Conservation (phyloP, 1,139 yeast genomes). For the Spathaspora sp. region DNA sequence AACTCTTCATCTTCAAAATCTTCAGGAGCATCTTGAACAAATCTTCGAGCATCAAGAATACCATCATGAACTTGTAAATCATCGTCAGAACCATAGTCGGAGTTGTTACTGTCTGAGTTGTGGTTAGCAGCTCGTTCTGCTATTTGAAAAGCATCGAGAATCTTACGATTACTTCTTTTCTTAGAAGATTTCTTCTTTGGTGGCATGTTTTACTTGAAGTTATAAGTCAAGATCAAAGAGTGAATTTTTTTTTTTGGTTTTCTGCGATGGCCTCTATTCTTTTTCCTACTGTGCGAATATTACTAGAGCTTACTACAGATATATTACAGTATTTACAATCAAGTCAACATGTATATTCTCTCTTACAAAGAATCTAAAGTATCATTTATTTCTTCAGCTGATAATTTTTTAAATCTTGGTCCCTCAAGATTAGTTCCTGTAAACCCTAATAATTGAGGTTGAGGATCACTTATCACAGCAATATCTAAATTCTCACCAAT, state of each 20-base stretch:
- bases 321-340: not conserved
- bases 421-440: conserved; percentile 81
- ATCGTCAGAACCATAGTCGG: conserved; percentile 18
- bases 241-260: conserved; percentile 5
- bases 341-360: not conserved
- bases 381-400: conserved; percentile 92
- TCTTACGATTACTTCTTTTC: conserved; percentile 35
- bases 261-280: conserved; percentile 5
- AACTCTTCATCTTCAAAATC: conserved; percentile 63
- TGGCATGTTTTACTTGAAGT: not conserved
- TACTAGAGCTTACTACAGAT: not conserved
- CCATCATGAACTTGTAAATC: conserved; percentile 35
- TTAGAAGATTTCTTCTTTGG: conserved; percentile 12
- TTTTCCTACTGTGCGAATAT: not conserved
- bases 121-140: conserved; percentile 41
- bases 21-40: conserved; percentile 24
- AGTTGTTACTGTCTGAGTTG: conserved; percentile 16
- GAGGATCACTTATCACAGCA: conserved; percentile 81
- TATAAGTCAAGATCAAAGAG: conserved; percentile 5
- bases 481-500: conserved; percentile 95
- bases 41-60: conserved; percentile 42
- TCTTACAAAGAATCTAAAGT: conserved; percentile 81
- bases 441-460: conserved; percentile 79
- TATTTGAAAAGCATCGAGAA: conserved; percentile 46
- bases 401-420: conserved; percentile 82